phyloP scores from a whole-genome alignment of 805 yeast species.

The Jamesozyma jinghongensis region DNA sequence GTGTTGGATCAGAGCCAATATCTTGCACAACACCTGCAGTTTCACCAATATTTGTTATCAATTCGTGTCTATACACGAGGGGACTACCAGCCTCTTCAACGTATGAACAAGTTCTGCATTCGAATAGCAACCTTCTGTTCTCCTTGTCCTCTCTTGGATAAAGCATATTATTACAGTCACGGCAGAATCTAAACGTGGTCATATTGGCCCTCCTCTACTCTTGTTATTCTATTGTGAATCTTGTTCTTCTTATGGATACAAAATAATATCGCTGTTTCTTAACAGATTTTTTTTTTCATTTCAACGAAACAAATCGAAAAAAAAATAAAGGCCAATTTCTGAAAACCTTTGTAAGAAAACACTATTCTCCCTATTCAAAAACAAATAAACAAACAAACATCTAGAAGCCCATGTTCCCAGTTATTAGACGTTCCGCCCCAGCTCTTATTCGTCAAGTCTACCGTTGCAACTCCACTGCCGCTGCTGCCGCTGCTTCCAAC shows the following conservation, averaged over 20 bases:
- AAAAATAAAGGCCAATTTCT: background rate
- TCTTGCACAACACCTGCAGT: slow-evolving; percentile 97
- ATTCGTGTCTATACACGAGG: slow-evolving; percentile 84
- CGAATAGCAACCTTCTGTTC: slow-evolving; percentile 58
- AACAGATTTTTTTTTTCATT: background rate
- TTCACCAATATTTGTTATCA: slow-evolving; percentile 81
- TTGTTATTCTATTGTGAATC: background rate
- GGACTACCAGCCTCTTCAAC: slow-evolving; percentile 86
- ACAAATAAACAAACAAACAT: background rate
- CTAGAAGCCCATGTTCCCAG: slow-evolving; percentile 1
- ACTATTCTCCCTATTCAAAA: background rate
- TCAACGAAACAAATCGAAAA: background rate
- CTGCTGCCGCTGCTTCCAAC: slow-evolving; percentile 39
- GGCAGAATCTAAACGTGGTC: slow-evolving; percentile 94
- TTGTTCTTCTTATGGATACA: background rate
- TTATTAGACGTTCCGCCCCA: slow-evolving; percentile 4
- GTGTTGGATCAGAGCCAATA: slow-evolving; percentile 93
- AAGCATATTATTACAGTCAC: slow-evolving; percentile 95
- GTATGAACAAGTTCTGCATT: slow-evolving; percentile 91
- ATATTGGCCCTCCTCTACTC: slow-evolving; percentile 27
- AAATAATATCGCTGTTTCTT: too few species aligned
- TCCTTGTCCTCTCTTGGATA: slow-evolving; percentile 94
- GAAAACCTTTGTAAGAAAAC: too few species aligned
- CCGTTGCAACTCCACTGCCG: slow-evolving; percentile 1
- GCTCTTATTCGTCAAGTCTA: slow-evolving; percentile 1